phyloP scores from a whole-genome alignment of 2,329 filamentous ascomycete genomes.

The Colletotrichum ledebouriae region DNA sequence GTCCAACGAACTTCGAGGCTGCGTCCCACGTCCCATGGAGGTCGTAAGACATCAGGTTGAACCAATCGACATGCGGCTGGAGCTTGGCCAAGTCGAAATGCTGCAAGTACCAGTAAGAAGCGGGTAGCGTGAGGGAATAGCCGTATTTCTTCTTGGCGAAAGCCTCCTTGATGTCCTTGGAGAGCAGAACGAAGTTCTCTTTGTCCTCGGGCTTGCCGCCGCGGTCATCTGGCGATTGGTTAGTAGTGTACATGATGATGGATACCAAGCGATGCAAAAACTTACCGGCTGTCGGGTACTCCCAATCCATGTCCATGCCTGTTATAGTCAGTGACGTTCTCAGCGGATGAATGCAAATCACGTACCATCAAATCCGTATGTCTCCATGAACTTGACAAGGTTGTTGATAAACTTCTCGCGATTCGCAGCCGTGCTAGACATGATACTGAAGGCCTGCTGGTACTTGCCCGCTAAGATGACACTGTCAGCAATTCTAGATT shows the following conservation, averaged over 20 bases:
- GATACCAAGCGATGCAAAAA: no score
- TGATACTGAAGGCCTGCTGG: constrained; percentile 46
- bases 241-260: no score
- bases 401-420: constrained; percentile 44
- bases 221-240: constrained; percentile 46
- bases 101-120: constrained; percentile 39
- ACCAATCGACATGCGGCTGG: constrained; percentile 46
- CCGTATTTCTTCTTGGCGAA: constrained; percentile 16
- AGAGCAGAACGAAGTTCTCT: constrained; percentile 47
- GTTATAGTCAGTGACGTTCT: no score
- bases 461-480: constrained; percentile 43
- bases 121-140: constrained; percentile 28
- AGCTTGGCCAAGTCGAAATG: constrained; percentile 24
- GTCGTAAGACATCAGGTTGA: constrained; percentile 45
- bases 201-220: constrained; percentile 53
- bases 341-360: no score
- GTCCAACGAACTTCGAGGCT: no score
- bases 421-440: constrained; percentile 22
- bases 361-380: constrained; percentile 49
- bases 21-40: constrained; percentile 57
- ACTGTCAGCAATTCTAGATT: no score
- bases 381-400: constrained; percentile 41
- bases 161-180: constrained; percentile 8
- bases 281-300: constrained; percentile 43
- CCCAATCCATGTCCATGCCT: constrained; percentile 48